A percentile compares a stretch with the other conserved stretches of the same genome.
phyloP scores from a whole-genome alignment of 1,284 basidiomycete species.

The Malassezia obtusa region DNA sequence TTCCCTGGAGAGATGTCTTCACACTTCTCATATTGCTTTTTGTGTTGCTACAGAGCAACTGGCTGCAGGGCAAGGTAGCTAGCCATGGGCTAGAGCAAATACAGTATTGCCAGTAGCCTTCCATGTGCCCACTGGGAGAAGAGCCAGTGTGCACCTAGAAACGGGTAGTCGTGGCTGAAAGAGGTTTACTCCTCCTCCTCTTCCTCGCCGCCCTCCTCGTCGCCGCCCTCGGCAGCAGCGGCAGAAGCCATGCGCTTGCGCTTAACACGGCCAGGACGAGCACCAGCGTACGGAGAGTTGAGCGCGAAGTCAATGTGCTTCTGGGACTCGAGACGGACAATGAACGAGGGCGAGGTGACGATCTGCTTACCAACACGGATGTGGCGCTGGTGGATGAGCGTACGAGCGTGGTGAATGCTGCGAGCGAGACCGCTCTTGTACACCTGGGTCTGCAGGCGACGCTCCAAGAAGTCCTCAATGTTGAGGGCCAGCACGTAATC shows the following conservation, averaged over 20 bases:
- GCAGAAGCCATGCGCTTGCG: conserved; percentile 92
- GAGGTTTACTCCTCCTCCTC: conserved; percentile 28
- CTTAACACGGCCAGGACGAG: conserved; percentile 94
- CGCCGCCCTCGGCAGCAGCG: conserved; percentile 80
- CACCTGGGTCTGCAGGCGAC: conserved; percentile 96
- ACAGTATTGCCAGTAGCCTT: too few relatives aligned
- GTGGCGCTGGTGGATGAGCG: conserved; percentile 92
- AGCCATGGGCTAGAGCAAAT: background rate
- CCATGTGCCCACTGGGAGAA: background rate
- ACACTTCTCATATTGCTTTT: conserved; percentile 15
- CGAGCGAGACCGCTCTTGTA: conserved; percentile 98
- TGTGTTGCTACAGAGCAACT: conserved; percentile 7
- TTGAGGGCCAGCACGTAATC: conserved; percentile 98
- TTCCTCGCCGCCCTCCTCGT: conserved; percentile 73
- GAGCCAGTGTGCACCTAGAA: background rate
- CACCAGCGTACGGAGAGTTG: conserved; percentile 94
- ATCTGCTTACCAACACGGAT: conserved; percentile 98
- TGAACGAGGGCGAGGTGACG: conserved; percentile 97
- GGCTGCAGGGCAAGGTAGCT: background rate
- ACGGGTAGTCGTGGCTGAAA: background rate
- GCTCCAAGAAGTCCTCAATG: conserved; percentile 99
- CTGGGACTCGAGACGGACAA: conserved; percentile 61
- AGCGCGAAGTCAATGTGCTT: conserved; percentile 96
- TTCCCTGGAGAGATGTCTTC: background rate
- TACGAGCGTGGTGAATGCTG: conserved; percentile 96